phyloP scores from a whole-genome alignment of 2,329 filamentous ascomycete species.

The Apiospora kogelbergensis region DNA sequence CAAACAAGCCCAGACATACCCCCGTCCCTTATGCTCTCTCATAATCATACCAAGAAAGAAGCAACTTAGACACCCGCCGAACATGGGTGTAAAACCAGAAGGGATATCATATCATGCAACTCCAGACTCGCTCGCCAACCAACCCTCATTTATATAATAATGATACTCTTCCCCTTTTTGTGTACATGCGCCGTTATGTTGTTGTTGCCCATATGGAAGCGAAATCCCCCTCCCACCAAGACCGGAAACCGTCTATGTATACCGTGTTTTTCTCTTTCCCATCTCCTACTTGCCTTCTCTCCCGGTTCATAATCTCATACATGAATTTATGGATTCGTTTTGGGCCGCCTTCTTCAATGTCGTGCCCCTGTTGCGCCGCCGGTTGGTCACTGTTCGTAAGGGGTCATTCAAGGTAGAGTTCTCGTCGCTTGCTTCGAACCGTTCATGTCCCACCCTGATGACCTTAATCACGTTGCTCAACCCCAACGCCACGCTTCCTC shows the following conservation, averaged over 20 bases:
- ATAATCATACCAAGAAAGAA: background rate
- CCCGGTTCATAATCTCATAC: background rate
- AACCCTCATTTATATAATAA: background rate
- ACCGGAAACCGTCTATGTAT: background rate
- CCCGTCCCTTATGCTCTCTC: background rate
- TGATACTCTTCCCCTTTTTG: background rate
- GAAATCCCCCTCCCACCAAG: background rate
- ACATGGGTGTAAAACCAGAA: background rate
- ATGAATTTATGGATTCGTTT: background rate
- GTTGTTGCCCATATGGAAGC: background rate
- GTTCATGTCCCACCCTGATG: constrained; percentile 64
- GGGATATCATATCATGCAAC: constrained; percentile 12
- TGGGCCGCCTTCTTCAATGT: background rate
- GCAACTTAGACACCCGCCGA: background rate
- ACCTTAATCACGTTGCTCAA: constrained; percentile 75
- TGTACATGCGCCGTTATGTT: background rate
- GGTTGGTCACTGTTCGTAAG: constrained; percentile 35
- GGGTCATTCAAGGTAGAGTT: constrained; percentile 30
- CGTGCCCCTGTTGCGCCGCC: constrained; percentile 29
- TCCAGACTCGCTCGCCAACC: constrained; percentile 4
- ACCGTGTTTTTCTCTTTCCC: background rate
- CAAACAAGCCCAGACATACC: background rate
- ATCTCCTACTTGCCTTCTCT: no score
- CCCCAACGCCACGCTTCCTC: constrained; percentile 65
- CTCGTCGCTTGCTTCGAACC: constrained; percentile 51